Evolutionary conservation across 805 yeast species (phyloP).

Genomic region (Candida jianshihensis): DNA sequence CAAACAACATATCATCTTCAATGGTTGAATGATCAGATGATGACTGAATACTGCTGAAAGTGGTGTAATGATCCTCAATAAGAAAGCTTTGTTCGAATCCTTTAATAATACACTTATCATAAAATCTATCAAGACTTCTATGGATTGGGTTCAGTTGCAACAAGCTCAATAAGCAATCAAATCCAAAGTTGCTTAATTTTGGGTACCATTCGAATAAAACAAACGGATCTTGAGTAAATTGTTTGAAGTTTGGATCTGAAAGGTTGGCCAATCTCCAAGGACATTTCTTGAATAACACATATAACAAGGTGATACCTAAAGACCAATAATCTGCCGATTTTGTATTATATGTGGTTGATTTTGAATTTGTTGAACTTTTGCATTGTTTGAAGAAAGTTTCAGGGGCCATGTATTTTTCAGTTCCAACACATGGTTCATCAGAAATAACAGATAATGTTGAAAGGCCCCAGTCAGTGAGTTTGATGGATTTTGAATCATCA

Average conservation of each 20-base stretch:
- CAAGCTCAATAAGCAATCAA: constrained; percentile 58
- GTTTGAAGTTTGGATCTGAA: constrained; percentile 60
- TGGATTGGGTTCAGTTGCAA: constrained; percentile 59
- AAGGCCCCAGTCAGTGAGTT: constrained; percentile 72
- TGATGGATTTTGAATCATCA: constrained; percentile 42
- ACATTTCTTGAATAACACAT: constrained; percentile 73
- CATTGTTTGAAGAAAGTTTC: constrained; percentile 54
- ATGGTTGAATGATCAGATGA: not conserved
- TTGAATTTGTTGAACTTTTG: constrained; percentile 1
- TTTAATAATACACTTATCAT: not conserved
- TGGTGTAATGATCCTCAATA: not conserved
- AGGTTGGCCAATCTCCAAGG: constrained; percentile 73
- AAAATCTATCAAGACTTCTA: constrained; percentile 31
- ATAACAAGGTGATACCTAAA: constrained; percentile 71
- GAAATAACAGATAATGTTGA: constrained; percentile 35
- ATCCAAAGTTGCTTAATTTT: constrained; percentile 63
- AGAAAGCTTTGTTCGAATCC: not conserved
- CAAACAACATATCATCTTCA: constrained; percentile 10
- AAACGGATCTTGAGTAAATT: constrained; percentile 62
- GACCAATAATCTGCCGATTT: constrained; percentile 85
- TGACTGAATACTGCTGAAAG: not conserved
- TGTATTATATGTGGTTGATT: constrained; percentile 46
- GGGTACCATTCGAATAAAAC: constrained; percentile 72
- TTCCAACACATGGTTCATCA: constrained; percentile 46
- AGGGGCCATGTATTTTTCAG: constrained; percentile 91